Evolutionary conservation across 116 monocot genomes (phyloP).

Genomic region (Dioscorea cayenensis): DNA sequence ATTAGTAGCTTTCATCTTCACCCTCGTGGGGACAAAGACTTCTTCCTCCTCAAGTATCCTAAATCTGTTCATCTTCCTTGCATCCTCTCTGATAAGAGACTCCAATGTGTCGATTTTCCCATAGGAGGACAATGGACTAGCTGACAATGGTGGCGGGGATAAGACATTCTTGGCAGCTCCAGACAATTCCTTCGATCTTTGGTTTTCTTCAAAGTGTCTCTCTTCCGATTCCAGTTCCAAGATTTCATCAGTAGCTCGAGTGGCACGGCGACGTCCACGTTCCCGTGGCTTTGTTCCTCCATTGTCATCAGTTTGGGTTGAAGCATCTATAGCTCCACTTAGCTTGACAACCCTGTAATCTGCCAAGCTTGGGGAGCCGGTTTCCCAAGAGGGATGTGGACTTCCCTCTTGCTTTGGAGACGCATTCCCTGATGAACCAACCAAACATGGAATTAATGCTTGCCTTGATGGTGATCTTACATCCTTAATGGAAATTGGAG

Average conservation of each 20-base stretch:
- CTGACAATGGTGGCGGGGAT: constrained; percentile 32
- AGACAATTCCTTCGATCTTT: constrained; percentile 10
- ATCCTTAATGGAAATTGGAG: constrained; percentile 28
- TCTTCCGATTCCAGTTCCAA: constrained; percentile 13
- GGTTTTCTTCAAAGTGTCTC: neutral
- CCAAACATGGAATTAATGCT: constrained; percentile 1
- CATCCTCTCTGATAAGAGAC: constrained; percentile 70
- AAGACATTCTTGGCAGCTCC: constrained; percentile 24
- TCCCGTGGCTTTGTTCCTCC: neutral
- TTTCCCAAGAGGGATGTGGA: constrained; percentile 15
- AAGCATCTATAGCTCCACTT: constrained; percentile 43
- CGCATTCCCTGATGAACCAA: constrained; percentile 10
- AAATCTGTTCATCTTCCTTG: constrained; percentile 47
- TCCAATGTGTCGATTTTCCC: constrained; percentile 78
- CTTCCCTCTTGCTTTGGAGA: constrained; percentile 25
- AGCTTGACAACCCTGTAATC: constrained; percentile 37
- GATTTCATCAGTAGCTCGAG: constrained; percentile 12
- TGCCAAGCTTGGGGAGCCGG: constrained; percentile 16
- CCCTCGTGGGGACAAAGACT: constrained; percentile 28
- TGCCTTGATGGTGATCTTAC: constrained; percentile 16
- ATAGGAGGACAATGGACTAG: constrained; percentile 37
- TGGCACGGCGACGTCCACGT: constrained; percentile 1
- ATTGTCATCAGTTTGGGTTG: constrained; percentile 77
- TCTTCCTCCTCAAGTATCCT: constrained; percentile 72
- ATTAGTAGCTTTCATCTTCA: constrained; percentile 60